Evolutionary conservation across 2,329 filamentous ascomycete genomes (phyloP).

Genomic region (Volutella citrinella): DNA sequence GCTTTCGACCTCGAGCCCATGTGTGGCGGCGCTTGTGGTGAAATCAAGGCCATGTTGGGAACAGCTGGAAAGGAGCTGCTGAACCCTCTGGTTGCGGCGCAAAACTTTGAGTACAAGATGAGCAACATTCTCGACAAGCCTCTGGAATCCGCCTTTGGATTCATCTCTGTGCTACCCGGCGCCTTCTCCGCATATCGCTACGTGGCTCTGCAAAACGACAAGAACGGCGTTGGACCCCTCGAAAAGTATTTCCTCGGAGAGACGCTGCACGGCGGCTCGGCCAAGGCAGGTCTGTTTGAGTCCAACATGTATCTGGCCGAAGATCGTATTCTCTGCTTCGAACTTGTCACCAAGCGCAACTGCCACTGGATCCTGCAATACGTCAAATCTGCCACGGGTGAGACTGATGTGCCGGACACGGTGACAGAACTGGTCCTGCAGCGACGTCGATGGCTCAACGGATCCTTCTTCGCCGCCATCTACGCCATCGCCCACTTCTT

Average conservation of each 20-base stretch:
- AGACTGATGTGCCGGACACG: constrained; percentile 93
- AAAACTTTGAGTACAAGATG: constrained; percentile 99
- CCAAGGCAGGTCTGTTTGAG: constrained; percentile 92
- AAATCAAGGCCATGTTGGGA: constrained; percentile 97
- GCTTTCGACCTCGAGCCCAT: constrained; percentile 97
- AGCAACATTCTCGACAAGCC: constrained; percentile 99
- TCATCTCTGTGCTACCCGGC: constrained; percentile 94
- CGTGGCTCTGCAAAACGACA: constrained; percentile 92
- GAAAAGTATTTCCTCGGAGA: constrained; percentile 98
- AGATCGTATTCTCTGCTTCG: constrained; percentile 98
- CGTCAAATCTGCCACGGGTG: constrained; percentile 94
- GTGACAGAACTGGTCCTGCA: constrained; percentile 95
- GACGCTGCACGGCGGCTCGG: constrained; percentile 86
- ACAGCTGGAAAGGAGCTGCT: constrained; percentile 80
- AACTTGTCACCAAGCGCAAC: constrained; percentile 94
- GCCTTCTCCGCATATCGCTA: constrained; percentile 98
- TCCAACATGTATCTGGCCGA: constrained; percentile 99
- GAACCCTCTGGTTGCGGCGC: constrained; percentile 90
- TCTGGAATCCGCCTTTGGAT: constrained; percentile 93
- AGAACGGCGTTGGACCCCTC: constrained; percentile 85
- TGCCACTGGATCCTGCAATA: constrained; percentile 98
- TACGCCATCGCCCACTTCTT: constrained; percentile 95
- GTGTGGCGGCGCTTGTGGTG: constrained; percentile 95
- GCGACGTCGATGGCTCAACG: constrained; percentile 94
- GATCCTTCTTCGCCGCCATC: constrained; percentile 95